Evolutionary conservation across 805 yeast genomes (phyloP).

Genomic region (Yamadazyma ubonensis): DNA sequence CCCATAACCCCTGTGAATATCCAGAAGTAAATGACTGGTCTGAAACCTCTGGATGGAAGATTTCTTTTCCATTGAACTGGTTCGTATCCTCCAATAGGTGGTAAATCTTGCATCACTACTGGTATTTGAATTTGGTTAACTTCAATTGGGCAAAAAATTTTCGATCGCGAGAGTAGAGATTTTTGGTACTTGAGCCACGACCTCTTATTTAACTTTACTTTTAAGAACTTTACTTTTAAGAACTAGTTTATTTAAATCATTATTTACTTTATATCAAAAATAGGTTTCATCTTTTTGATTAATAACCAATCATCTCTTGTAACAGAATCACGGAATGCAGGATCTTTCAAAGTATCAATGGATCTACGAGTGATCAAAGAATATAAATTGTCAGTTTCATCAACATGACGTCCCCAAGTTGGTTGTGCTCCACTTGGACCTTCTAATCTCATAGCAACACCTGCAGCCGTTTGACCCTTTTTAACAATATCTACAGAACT

Average conservation of each 20-base stretch:
- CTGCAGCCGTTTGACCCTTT: constrained; percentile 95
- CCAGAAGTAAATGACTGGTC: constrained; percentile 70
- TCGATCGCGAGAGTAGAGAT: constrained; percentile 1
- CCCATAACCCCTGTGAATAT: constrained; percentile 62
- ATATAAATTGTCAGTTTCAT: constrained; percentile 85
- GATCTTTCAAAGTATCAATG: constrained; percentile 96
- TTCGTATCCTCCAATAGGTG: constrained; percentile 84
- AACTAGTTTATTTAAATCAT: not conserved
- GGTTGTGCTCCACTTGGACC: constrained; percentile 92
- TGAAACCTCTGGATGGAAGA: constrained; percentile 80
- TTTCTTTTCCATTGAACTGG: constrained; percentile 88
- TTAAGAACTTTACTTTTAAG: not conserved
- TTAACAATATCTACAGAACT: constrained; percentile 74
- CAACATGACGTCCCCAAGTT: constrained; percentile 98
- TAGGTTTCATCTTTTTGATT: constrained; percentile 81
- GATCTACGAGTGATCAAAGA: constrained; percentile 89
- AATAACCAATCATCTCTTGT: constrained; percentile 95
- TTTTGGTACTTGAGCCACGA: not conserved
- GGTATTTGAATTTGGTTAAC: constrained; percentile 11
- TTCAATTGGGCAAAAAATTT: constrained; percentile 18
- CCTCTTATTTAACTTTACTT: not conserved
- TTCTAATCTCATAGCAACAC: constrained; percentile 98
- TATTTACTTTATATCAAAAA: constrained; percentile 72
- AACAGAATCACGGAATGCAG: constrained; percentile 94
- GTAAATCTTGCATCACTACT: constrained; percentile 65